These are phyloP conservation scores for Haplosporangium sp. DNA, from an alignment of 371 early-diverging fungal genomes.

Conservation along the genomic window DNA sequence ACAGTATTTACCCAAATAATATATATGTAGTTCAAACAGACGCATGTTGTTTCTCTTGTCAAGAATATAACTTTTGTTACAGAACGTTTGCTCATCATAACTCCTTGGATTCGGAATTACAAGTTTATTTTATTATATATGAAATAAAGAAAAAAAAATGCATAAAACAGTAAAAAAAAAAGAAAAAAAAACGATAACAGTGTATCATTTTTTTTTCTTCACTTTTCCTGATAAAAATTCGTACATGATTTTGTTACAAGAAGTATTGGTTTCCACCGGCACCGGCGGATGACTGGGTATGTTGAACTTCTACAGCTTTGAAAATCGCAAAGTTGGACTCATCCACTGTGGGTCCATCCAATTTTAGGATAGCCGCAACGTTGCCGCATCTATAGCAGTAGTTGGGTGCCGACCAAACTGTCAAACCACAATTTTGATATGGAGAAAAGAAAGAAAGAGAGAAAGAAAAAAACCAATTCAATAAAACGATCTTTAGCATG, in stretches of 20 bases:
- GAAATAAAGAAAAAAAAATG: not conserved
- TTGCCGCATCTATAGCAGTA: constrained; percentile 99
- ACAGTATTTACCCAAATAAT: too few relatives aligned
- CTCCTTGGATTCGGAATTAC: too few relatives aligned
- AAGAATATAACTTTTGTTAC: too few relatives aligned
- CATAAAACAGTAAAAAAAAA: too few relatives aligned
- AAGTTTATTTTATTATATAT: not conserved
- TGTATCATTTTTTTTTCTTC: not conserved
- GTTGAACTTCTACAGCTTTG: constrained; percentile 93
- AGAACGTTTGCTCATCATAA: too few relatives aligned
- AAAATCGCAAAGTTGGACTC: constrained; percentile 94
- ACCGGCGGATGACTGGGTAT: constrained; percentile 62
- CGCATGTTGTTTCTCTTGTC: too few relatives aligned
- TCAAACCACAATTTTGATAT: not conserved
- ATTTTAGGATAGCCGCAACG: constrained; percentile 97
- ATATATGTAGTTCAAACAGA: too few relatives aligned
- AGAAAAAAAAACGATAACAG: not conserved
- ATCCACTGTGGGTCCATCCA: constrained; percentile 88
- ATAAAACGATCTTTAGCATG: too few relatives aligned
- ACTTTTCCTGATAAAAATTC: not conserved
- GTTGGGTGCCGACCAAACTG: constrained; percentile 99
- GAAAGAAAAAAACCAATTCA: too few relatives aligned
- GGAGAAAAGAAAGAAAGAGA: too few relatives aligned
- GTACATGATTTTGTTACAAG: constrained; percentile 44
- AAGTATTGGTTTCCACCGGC: constrained; percentile 60